A percentile compares a stretch with the other conserved stretches of the same genome.
Evolutionary conservation across 164 flowering plant species (phyloP).

Genomic region (Vitis vinifera): ASM3070453v1 NC_081816.1:1980001-1980500

Average conservation of each 20-base stretch:
- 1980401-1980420: background rate
- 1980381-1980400: background rate
- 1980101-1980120: background rate
- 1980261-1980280: constrained; percentile 34
- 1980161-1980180: constrained; percentile 70
- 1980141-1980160: constrained; percentile 84
- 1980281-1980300: constrained; percentile 68
- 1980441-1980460: background rate
- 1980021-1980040: background rate
- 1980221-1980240: constrained; percentile 83
- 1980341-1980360: background rate
- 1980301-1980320: constrained; percentile 55
- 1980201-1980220: constrained; percentile 84
- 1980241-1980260: constrained; percentile 80
- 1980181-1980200: constrained; percentile 65
- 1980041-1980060: background rate
- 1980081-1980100: background rate
- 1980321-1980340: background rate
- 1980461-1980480: background rate
- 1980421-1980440: background rate
- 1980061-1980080: background rate
- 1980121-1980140: constrained; percentile 77
- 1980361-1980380: background rate
- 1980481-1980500: too few species aligned
- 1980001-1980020: background rate